A percentile compares a stretch with the other conserved stretches of the same genome.
Conservation (phyloP, 352 stramenopile species). For the Pythium aphanidermatum region DNA sequence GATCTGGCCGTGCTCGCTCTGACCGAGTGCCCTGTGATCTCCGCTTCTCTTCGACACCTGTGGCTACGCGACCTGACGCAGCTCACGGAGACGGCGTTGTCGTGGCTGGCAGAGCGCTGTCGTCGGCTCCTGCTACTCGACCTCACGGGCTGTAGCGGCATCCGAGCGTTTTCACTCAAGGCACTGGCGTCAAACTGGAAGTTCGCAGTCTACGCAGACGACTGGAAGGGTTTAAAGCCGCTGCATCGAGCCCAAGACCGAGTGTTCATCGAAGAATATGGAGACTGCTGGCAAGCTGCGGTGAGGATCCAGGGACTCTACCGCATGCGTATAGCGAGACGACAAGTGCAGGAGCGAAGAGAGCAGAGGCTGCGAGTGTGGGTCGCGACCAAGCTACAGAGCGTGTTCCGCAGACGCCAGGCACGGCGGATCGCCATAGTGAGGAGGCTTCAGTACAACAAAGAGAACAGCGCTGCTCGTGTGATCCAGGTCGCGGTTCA, state of each 20-base stretch:
- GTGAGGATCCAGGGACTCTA: constrained; percentile 66
- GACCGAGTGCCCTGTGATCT: constrained; percentile 27
- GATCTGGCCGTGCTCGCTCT: constrained; percentile 80
- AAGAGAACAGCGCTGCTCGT: constrained; percentile 50
- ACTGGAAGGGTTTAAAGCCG: constrained; percentile 76
- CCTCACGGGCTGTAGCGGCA: constrained; percentile 40
- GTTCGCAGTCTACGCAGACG: constrained; percentile 35
- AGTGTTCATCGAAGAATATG: constrained; percentile 83
- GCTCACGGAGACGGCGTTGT: constrained; percentile 71
- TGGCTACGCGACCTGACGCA: constrained; percentile 52
- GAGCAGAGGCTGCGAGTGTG: constrained; percentile 45
- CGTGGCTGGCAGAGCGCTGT: constrained; percentile 85
- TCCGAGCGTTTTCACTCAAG: constrained; percentile 47
- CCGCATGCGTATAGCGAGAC: constrained; percentile 41
- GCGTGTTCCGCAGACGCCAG: constrained; percentile 52
- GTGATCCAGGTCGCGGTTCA: constrained; percentile 51
- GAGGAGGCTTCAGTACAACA: constrained; percentile 36
- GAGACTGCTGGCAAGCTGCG: constrained; percentile 58
- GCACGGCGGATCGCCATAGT: constrained; percentile 42
- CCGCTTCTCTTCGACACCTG: constrained; percentile 45
- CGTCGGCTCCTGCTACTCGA: constrained; percentile 52
- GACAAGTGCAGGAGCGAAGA: constrained; percentile 29
- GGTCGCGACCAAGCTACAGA: constrained; percentile 56
- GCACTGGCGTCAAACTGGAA: constrained; percentile 55
- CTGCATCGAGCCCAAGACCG: constrained; percentile 72